These are phyloP conservation scores for Botrytis fabae DNA, from an alignment of 2,329 filamentous ascomycete genomes.

Conservation along the genomic window DNA sequence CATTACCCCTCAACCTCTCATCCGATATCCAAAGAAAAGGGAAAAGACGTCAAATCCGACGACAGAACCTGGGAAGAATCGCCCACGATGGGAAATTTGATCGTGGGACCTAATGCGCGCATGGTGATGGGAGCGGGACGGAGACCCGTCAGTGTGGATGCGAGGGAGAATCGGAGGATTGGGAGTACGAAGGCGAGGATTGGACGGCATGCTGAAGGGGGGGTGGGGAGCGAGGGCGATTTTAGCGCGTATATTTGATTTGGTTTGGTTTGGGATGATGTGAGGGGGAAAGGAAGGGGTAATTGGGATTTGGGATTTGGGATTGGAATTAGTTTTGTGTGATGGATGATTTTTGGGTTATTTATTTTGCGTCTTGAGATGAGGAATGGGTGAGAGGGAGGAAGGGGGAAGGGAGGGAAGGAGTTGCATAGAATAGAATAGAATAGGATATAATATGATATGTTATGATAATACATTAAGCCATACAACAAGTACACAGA, in stretches of 20 bases:
- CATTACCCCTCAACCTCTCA: not conserved
- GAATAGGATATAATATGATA: not conserved
- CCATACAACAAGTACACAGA: too few species aligned
- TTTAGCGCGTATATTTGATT: constrained; percentile 16
- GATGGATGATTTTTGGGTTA: too few species aligned
- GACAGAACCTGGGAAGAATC: constrained; percentile 2
- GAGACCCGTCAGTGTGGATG: constrained; percentile 36
- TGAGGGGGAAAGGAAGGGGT: not conserved
- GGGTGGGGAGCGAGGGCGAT: not conserved
- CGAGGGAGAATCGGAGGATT: constrained; percentile 22
- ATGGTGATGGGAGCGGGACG: constrained; percentile 29
- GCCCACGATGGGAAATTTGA: constrained; percentile 21
- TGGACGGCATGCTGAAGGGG: constrained; percentile 17
- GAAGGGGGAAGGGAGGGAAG: too few species aligned
- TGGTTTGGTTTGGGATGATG: not conserved
- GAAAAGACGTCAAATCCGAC: not conserved
- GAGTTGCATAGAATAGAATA: not conserved
- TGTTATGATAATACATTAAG: too few species aligned
- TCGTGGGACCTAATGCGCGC: constrained; percentile 25
- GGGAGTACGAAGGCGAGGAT: constrained; percentile 27
- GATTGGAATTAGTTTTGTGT: too few species aligned
- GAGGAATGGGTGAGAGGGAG: too few species aligned
- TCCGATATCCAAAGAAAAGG: too few species aligned
- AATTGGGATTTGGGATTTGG: not conserved
- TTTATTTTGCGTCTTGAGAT: not conserved